phyloP scores from a whole-genome alignment of 805 yeast species.

The Yarrowia divulgata region DNA sequence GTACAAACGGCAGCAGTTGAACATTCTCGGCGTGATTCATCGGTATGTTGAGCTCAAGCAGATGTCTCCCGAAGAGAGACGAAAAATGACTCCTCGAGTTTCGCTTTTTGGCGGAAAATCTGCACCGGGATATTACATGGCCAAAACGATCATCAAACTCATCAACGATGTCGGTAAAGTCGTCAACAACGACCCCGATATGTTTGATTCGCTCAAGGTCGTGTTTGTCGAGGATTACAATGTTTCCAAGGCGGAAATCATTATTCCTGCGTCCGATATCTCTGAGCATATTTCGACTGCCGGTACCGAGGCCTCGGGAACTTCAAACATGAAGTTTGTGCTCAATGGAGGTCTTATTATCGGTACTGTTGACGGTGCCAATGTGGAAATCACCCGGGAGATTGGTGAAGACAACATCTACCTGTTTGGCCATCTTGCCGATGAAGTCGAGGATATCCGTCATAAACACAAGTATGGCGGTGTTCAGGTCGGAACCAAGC shows the following conservation, averaged over 20 bases:
- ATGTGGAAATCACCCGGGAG: conserved; percentile 92
- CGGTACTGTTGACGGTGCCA: conserved; percentile 97
- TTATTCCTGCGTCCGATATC: conserved; percentile 87
- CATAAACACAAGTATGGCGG: conserved; percentile 72
- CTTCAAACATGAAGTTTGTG: conserved; percentile 95
- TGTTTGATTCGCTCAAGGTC: conserved; percentile 80
- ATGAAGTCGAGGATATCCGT: conserved; percentile 85
- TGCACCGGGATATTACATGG: conserved; percentile 98
- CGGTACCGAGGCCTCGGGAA: conserved; percentile 96
- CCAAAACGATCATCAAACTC: conserved; percentile 86
- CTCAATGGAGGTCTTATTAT: conserved; percentile 91
- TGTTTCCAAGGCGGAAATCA: conserved; percentile 91
- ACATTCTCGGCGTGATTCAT: conserved; percentile 86
- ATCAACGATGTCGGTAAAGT: conserved; percentile 82
- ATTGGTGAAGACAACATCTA: conserved; percentile 93
- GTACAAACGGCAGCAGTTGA: conserved; percentile 93
- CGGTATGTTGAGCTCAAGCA: conserved; percentile 80
- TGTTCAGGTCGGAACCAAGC: conserved; percentile 63
- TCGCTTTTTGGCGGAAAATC: conserved; percentile 92
- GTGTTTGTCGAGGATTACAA: conserved; percentile 91
- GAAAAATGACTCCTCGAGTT: conserved; percentile 73
- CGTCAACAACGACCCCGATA: conserved; percentile 76
- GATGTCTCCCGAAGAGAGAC: conserved; percentile 66
- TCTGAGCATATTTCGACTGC: conserved; percentile 96
- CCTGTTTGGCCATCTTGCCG: conserved; percentile 88